Conservation (phyloP, 2,329 filamentous ascomycete genomes). For the Diatrype stigma region DNA sequence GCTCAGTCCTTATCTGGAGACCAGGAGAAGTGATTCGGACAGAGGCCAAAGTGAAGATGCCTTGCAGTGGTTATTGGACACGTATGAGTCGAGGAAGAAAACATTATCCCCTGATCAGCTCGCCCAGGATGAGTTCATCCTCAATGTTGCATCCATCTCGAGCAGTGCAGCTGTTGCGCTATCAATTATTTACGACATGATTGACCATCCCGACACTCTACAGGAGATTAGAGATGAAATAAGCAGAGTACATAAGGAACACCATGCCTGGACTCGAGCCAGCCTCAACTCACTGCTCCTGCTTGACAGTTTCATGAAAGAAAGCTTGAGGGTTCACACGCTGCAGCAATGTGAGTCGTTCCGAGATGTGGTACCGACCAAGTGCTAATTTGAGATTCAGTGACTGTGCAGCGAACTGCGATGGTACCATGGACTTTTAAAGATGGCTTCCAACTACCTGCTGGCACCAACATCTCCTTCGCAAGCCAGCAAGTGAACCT, state of each 20-base stretch:
- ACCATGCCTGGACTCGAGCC: constrained; percentile 7
- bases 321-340: constrained; percentile 9
- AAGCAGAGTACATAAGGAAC: background rate
- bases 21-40: background rate
- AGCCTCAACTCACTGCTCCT: constrained; percentile 4
- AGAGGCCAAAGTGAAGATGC: constrained; percentile 2
- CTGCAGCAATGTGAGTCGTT: constrained; percentile 6
- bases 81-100: constrained; percentile 1
- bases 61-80: constrained; percentile 6
- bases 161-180: constrained; percentile 3
- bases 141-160: constrained; percentile 10
- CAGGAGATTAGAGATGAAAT: constrained; percentile 11
- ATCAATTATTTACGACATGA: constrained; percentile 11
- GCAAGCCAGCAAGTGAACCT: constrained; percentile 8
- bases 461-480: constrained; percentile 12
- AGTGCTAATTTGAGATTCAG: constrained; percentile 1
- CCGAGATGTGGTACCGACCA: background rate
- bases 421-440: constrained; percentile 10
- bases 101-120: constrained; percentile 3
- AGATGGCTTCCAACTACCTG: constrained; percentile 14
- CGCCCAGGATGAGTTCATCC: constrained; percentile 9
- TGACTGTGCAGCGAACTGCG: constrained; percentile 10
- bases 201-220: constrained; percentile 7
- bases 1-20: constrained; percentile 4
- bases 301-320: constrained; percentile 19